phyloP scores from a whole-genome alignment of 2,329 filamentous ascomycete genomes.

The Blastomyces gilchristii region DNA sequence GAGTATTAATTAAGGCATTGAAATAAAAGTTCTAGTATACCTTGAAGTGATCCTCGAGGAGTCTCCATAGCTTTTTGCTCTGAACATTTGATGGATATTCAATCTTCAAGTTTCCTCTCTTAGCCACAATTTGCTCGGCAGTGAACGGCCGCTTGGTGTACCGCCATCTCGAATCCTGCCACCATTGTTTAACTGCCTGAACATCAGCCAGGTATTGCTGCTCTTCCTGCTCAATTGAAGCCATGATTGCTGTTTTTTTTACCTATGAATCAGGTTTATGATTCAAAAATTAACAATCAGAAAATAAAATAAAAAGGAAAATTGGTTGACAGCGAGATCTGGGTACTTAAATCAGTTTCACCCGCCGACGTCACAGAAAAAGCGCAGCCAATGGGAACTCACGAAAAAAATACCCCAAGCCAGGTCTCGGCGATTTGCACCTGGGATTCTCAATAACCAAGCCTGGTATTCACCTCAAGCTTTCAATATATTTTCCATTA shows the following conservation, averaged over 20 bases:
- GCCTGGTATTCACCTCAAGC: background rate
- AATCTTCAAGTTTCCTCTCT: conserved; percentile 82
- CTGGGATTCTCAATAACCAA: background rate
- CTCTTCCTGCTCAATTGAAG: conserved; percentile 54
- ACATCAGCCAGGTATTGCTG: conserved; percentile 72
- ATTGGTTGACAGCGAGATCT: conserved; percentile 11
- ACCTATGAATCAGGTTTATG: conserved; percentile 10
- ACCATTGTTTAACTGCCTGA: conserved; percentile 84
- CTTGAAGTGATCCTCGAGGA: conserved; percentile 76
- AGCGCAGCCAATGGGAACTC: conserved; percentile 2
- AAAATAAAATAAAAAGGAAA: conserved; percentile 20
- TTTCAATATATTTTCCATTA: background rate
- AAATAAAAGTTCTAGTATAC: conserved; percentile 38
- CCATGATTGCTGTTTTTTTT: conserved; percentile 16
- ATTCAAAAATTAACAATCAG: conserved; percentile 11
- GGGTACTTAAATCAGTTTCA: conserved; percentile 12
- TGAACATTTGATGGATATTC: conserved; percentile 82
- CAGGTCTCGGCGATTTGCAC: background rate
- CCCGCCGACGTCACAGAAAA: conserved; percentile 16
- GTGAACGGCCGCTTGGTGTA: conserved; percentile 88
- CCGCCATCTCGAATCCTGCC: conserved; percentile 83
- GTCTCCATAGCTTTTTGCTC: conserved; percentile 90
- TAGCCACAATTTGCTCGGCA: conserved; percentile 91
- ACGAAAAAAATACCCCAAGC: background rate
- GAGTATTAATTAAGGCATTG: background rate